Evolutionary conservation across 2,329 filamentous ascomycete species (phyloP).

Genomic region (Hymenoscyphus albidus): DNA sequence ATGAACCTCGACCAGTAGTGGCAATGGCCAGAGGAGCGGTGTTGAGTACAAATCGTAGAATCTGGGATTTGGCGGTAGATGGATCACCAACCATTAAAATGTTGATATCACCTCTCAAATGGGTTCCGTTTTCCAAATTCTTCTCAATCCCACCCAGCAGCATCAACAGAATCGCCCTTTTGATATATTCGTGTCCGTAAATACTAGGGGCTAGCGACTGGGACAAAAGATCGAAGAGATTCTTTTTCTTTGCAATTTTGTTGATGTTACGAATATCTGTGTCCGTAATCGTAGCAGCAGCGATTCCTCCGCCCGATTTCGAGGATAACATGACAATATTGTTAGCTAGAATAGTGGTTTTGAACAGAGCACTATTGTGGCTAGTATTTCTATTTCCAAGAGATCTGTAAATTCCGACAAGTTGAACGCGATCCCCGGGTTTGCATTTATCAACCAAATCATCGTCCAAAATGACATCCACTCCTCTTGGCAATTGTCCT

Average conservation of each 20-base stretch:
- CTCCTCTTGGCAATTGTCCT: constrained; percentile 88
- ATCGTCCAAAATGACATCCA: constrained; percentile 95
- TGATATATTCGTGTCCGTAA: constrained; percentile 94
- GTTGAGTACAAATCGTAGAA: constrained; percentile 93
- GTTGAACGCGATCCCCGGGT: constrained; percentile 90
- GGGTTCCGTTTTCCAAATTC: constrained; percentile 95
- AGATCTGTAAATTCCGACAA: constrained; percentile 94
- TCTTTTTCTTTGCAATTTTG: constrained; percentile 91
- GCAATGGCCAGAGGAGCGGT: constrained; percentile 95
- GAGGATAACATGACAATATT: constrained; percentile 92
- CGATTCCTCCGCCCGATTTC: constrained; percentile 91
- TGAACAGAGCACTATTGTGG: constrained; percentile 88
- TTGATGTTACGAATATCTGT: constrained; percentile 98
- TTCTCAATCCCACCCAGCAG: constrained; percentile 95
- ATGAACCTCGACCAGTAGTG: constrained; percentile 93
- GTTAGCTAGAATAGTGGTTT: constrained; percentile 89
- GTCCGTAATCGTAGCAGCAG: constrained; percentile 88
- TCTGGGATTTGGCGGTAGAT: constrained; percentile 97
- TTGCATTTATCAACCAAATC: constrained; percentile 94
- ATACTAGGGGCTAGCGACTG: constrained; percentile 96
- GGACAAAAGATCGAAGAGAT: constrained; percentile 86
- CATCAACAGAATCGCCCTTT: constrained; percentile 95
- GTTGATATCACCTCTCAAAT: constrained; percentile 97
- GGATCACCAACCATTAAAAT: constrained; percentile 99
- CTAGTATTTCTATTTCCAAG: constrained; percentile 91